phyloP scores from a whole-genome alignment of 2,329 filamentous ascomycete genomes.

The Botrytis deweyae region DNA sequence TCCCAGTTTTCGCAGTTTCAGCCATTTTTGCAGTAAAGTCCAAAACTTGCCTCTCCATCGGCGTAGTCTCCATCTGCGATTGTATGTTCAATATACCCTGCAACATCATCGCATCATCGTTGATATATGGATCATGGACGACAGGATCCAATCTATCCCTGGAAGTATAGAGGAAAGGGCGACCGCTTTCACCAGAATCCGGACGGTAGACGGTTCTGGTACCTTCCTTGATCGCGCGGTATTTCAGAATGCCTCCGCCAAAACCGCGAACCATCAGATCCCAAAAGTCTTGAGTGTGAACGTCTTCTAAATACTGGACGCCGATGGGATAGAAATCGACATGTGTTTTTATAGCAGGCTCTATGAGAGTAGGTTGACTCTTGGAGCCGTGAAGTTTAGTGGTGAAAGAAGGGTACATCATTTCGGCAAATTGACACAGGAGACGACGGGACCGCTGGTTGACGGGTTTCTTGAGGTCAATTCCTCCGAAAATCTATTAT shows the following conservation, averaged over 20 bases:
- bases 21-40: not conserved
- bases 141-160: not conserved
- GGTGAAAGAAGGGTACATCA: not conserved
- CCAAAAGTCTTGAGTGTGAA: conserved; percentile 9
- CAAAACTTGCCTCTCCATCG: not conserved
- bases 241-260: conserved; percentile 1
- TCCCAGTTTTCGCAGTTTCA: not conserved
- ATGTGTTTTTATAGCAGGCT: not conserved
- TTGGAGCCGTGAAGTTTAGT: not conserved
- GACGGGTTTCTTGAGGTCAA: not conserved
- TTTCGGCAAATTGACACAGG: not conserved
- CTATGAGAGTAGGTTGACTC: not conserved
- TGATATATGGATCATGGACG: not conserved
- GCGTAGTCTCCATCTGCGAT: not conserved
- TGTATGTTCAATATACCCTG: not conserved
- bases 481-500: conserved; percentile 4
- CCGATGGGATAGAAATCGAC: not conserved
- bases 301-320: not conserved
- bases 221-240: not conserved
- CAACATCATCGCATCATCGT: not conserved
- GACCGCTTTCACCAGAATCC: no score
- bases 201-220: not conserved
- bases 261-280: conserved; percentile 4
- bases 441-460: not conserved
- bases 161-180: not conserved